Base-by-base conservation (phyloP, 805 yeast genomes). In the Candida sphagnicola region DNA sequence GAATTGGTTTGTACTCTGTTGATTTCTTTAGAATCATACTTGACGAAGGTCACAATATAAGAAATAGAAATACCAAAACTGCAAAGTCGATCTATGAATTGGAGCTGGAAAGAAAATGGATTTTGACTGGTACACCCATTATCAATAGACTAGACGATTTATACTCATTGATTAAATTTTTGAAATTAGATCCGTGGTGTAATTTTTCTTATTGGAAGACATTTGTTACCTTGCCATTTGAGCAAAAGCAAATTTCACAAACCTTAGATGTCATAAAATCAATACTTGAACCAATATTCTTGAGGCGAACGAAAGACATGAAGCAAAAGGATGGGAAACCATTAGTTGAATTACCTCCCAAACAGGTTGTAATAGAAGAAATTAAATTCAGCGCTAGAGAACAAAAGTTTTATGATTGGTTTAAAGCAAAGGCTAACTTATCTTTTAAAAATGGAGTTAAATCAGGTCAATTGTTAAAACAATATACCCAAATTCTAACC, bases 61-160 rank as follows among this genome's bases (percentile, higher is more conserved):
- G 95, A 52, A 90, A 89, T 56, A 70, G 90, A 50, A 65, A 74
- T 33, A 80, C 95, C 1, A 82, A 82, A 42, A 82, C 95, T 0
- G 80, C 96, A 0, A 82, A 80, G 46, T 84, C 97, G 0, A 73
- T 89, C 5, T 78, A 76, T 58, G 83, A 76, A 16, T 53, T 90
- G n/a, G 51, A 62, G 8, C 78, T 86, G 49, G 65, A 70, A 14
- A 68, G 93, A 35, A 78, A 78, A 43, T 90, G 98, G 98, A 70
- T 84, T 3, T 65, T 91, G 34, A 88, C 97, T 0, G 98, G 98
- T 5, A 90, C 98, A 0, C 97, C 98, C 0, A 85, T 90, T 19
- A 84, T 89, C 28, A 90, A 90, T 57, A 66, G 90, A 45, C 66
- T 91, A 8, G 97, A 91, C 57, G 98, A 91, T 57, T 61, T 91